Evolutionary conservation across 139 green algal species (phyloP), one percentile per base, ranked within the genome.

Genomic region (Chlamydomonas schloesseri): DNA sequence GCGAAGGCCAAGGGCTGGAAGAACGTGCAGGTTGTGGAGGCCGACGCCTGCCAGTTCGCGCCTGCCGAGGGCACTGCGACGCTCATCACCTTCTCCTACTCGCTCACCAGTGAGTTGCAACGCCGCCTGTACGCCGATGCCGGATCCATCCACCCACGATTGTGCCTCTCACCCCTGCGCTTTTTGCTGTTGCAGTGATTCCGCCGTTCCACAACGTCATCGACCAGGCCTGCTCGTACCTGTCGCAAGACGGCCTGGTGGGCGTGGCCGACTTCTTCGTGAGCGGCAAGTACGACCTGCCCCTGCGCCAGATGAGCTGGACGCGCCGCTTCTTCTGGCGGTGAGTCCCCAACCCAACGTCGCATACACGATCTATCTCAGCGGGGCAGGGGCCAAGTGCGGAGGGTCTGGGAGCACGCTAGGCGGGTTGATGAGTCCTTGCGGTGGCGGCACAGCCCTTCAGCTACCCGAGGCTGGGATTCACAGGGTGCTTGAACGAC

Each of bases 11-110:
- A 96, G 72, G 94, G 94, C 21, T 99, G 97, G 97, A 94, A 91
- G 50, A 99, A 99, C 74, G 97, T 99, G 85, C 86, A 96, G 34
- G 95, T 99, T 2, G 84, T 99, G 1, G 96, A 99, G 89, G 95
- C 85, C 0, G 97, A 99, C 86, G 97, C 97, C 11, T 99, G 96
- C 94, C 90, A 86, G 36, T 99, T 98, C 80, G 47, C 71, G 65
- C 94, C 93, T 0, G 89, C 95, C 14, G 89, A 94, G 64, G 91
- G 89, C 34, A 89, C 82, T 58, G 97, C 96, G 11, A 93, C 91
- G 23, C 90, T 99, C n/a, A 91, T 99, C 84, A 99, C 97, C 76
- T 99, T 99, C 93, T 98, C 95, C 76, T 99, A 99, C 93, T 99
- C 96, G 0, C 93, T 99, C 28, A 97, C 96, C 29, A 99, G 82